Evolutionary conservation across 169 alveolate genomes (phyloP).

Genomic region (Amoebophrya sp.): DNA sequence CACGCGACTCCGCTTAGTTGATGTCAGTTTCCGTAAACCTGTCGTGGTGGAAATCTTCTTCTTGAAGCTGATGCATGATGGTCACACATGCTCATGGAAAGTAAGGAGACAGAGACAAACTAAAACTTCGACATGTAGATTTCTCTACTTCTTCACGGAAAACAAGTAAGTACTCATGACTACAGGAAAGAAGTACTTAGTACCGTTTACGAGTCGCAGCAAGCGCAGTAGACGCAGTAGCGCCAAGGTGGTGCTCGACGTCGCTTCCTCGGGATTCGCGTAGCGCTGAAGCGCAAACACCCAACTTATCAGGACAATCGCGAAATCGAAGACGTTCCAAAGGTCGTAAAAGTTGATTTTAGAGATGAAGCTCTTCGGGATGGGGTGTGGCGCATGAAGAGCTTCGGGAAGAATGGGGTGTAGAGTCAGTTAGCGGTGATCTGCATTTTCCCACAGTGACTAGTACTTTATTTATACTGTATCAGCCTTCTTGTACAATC

Average conservation of each 20-base stretch:
- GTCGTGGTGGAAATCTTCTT: too few relatives aligned
- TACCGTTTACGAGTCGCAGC: conserved; percentile 12
- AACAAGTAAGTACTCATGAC: neutral
- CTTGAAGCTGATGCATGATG: too few relatives aligned
- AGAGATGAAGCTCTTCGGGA: too few relatives aligned
- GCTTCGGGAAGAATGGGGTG: too few relatives aligned
- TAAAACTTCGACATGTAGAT: too few relatives aligned
- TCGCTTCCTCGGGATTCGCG: conserved; percentile 4
- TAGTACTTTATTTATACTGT: too few relatives aligned
- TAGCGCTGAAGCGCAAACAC: neutral
- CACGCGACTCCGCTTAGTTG: too few relatives aligned
- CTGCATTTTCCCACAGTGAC: too few relatives aligned
- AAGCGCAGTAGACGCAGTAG: neutral
- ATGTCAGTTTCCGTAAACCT: neutral
- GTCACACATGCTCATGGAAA: neutral
- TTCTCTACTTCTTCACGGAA: too few relatives aligned
- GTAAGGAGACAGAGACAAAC: neutral
- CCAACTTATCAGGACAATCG: neutral
- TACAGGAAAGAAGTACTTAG: neutral
- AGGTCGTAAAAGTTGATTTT: neutral
- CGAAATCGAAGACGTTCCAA: neutral
- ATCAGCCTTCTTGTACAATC: too few relatives aligned
- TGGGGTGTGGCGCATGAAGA: too few relatives aligned
- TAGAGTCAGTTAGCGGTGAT: too few relatives aligned
- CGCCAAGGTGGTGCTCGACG: neutral